Percentiles rank a stretch among this genome's conserved stretches.
phyloP scores from a whole-genome alignment of 306 rosid species.

The Prunus persica region Prunus_persica_NCBIv2 NC_034009.1:23877001-23877500 shows the following conservation, averaged over 20 bases:
- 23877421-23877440: constrained; percentile 54
- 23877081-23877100: background rate
- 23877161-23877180: background rate
- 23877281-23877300: constrained; percentile 33
- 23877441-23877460: constrained; percentile 73
- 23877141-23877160: background rate
- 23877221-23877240: background rate
- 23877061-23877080: background rate
- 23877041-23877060: background rate
- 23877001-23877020: background rate
- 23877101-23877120: background rate
- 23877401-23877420: background rate
- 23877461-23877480: constrained; percentile 64
- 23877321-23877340: constrained; percentile 21
- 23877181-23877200: background rate
- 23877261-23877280: background rate
- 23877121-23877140: background rate
- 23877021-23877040: constrained; percentile 1
- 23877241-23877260: background rate
- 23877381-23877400: background rate
- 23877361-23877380: background rate
- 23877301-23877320: constrained; percentile 29
- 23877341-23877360: constrained; percentile 22
- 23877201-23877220: background rate
- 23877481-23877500: background rate